phyloP scores from a whole-genome alignment of 2,329 filamentous ascomycete species.

The Cercospora sp. region DNA sequence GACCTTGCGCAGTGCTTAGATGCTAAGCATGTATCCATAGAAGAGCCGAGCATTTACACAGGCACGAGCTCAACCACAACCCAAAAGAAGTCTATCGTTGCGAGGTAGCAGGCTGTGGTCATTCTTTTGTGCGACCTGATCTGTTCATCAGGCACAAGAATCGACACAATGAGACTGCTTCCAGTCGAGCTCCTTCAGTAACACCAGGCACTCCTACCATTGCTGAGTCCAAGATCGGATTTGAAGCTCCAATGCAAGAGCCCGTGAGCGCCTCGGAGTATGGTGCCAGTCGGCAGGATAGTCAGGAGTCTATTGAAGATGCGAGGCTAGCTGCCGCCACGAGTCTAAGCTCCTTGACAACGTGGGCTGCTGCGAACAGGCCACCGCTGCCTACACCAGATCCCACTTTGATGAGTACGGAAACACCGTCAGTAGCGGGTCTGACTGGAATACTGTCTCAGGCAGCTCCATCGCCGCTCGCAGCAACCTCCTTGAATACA shows the following conservation, averaged over 20 bases:
- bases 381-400: constrained; percentile 17
- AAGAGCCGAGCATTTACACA: constrained; percentile 87
- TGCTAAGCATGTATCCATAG: constrained; percentile 7
- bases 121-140: constrained; percentile 90
- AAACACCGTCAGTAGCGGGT: not conserved
- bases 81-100: constrained; percentile 91
- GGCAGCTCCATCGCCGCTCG: not conserved
- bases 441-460: not conserved
- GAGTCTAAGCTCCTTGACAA: constrained; percentile 16
- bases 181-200: not conserved
- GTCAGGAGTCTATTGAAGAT: constrained; percentile 39
- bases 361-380: constrained; percentile 5
- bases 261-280: not conserved
- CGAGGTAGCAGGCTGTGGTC: constrained; percentile 81
- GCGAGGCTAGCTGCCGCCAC: constrained; percentile 77
- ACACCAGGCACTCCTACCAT: not conserved
- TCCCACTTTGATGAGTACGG: constrained; percentile 5
- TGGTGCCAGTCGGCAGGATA: not conserved
- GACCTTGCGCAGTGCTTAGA: not conserved
- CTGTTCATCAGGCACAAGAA: constrained; percentile 67
- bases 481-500: not conserved
- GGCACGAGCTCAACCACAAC: constrained; percentile 89
- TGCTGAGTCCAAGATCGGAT: not conserved
- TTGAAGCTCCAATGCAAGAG: not conserved
- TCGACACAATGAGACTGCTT: constrained; percentile 37